Conservation (phyloP, 2,329 filamentous ascomycete genomes). For the Hypoxylon sp. region DNA sequence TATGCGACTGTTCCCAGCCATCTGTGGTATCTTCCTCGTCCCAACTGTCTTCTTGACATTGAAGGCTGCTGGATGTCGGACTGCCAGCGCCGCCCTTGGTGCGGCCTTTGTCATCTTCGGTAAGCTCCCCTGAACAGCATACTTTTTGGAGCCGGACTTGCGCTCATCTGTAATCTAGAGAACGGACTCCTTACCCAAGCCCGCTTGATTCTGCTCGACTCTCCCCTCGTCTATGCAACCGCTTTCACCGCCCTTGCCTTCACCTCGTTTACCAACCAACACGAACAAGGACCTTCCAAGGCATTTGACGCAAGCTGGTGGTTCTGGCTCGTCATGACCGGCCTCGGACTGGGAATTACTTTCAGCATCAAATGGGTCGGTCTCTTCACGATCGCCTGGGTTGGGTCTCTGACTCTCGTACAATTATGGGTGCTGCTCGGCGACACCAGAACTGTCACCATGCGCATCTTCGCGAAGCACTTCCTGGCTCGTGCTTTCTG, state of each 20-base stretch:
- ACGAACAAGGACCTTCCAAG: slow-evolving; percentile 87
- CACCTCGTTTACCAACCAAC: slow-evolving; percentile 93
- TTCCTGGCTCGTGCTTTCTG: slow-evolving; percentile 91
- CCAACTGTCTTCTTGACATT: slow-evolving; percentile 94
- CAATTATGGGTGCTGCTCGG: slow-evolving; percentile 96
- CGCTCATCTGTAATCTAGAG: slow-evolving; percentile 62
- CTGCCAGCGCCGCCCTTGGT: slow-evolving; percentile 82
- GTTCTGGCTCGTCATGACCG: slow-evolving; percentile 94
- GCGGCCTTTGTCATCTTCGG: slow-evolving; percentile 90
- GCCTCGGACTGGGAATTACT: slow-evolving; percentile 86
- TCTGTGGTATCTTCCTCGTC: slow-evolving; percentile 87
- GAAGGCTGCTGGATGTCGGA: slow-evolving; percentile 89
- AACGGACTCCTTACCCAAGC: slow-evolving; percentile 96
- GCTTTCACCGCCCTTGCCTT: slow-evolving; percentile 91
- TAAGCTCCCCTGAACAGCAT: slow-evolving; percentile 56
- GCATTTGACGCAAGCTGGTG: slow-evolving; percentile 94
- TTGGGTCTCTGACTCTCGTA: slow-evolving; percentile 85
- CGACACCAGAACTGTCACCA: slow-evolving; percentile 84
- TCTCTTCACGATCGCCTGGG: slow-evolving; percentile 98
- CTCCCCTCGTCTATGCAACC: slow-evolving; percentile 90
- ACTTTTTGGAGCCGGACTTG: background rate
- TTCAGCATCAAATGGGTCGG: slow-evolving; percentile 99
- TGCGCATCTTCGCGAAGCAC: slow-evolving; percentile 90
- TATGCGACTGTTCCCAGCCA: slow-evolving; percentile 92
- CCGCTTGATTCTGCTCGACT: slow-evolving; percentile 93